These are phyloP conservation scores for Pterocarpus macrocarpus DNA, from an alignment of 306 rosid species.

Conservation along the genomic window DNA sequence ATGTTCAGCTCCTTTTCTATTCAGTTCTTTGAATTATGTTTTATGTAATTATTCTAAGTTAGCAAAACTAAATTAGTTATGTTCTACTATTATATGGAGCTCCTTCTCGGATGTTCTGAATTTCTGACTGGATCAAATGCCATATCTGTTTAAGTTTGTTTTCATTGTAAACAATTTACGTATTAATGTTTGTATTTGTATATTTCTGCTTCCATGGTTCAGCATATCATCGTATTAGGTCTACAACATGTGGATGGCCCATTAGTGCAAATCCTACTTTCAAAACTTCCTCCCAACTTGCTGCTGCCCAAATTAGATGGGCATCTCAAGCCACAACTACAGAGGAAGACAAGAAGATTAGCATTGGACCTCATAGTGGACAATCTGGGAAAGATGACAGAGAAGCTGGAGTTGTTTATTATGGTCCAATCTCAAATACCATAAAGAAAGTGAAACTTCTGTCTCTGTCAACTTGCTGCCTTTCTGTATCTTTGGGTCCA, in stretches of 20 bases:
- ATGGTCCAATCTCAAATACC: constrained; percentile 86
- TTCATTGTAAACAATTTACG: not conserved
- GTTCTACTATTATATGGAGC: not conserved
- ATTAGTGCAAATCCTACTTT: constrained; percentile 42
- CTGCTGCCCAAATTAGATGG: constrained; percentile 71
- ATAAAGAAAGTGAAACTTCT: constrained; percentile 91
- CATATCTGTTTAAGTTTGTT: not conserved
- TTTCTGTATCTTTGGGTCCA: constrained; percentile 89
- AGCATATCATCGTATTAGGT: constrained; percentile 64
- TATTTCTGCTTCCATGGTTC: constrained; percentile 46
- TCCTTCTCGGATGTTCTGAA: constrained; percentile 20
- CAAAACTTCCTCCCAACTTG: constrained; percentile 41
- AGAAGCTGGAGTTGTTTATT: constrained; percentile 67
- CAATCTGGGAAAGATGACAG: constrained; percentile 63
- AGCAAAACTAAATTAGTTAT: constrained; percentile 14
- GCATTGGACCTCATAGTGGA: constrained; percentile 81
- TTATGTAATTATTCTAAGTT: constrained; percentile 8
- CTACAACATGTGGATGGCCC: constrained; percentile 47
- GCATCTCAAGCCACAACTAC: constrained; percentile 62
- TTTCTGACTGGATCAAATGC: constrained; percentile 11
- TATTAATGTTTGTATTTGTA: constrained; percentile 8
- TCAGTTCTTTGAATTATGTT: constrained; percentile 16
- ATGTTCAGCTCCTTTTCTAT: constrained; percentile 5
- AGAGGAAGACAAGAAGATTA: constrained; percentile 78
- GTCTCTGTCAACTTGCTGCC: constrained; percentile 95